These are phyloP conservation scores for Cordyceps militaris DNA, from an alignment of 2,329 filamentous ascomycete genomes.

Conservation along the genomic window DNA sequence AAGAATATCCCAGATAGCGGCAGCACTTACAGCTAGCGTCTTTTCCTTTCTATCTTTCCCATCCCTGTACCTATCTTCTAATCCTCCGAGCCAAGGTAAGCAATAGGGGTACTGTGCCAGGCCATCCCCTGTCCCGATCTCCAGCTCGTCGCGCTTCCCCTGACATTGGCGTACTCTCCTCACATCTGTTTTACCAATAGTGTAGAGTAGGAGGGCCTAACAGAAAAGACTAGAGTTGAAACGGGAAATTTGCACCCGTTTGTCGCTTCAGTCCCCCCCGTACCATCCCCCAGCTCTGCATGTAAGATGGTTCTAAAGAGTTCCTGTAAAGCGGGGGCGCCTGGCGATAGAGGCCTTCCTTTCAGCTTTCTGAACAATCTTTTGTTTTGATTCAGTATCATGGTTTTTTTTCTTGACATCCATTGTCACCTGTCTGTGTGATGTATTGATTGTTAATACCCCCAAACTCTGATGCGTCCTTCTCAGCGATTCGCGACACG, in stretches of 20 bases:
- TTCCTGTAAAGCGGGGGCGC: neutral
- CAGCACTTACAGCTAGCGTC: no score
- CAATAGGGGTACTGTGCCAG: no score
- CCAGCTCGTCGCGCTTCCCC: no score
- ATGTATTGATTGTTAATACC: neutral
- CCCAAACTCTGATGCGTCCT: neutral
- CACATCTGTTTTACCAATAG: neutral
- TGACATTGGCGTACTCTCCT: neutral
- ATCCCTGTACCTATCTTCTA: no score
- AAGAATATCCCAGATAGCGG: no score
- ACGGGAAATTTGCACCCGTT: neutral
- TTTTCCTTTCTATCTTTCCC: no score
- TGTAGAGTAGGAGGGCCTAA: neutral
- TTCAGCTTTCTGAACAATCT: no score
- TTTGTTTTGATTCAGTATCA: no score
- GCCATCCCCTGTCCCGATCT: no score
- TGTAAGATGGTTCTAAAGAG: neutral
- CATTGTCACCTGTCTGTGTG: neutral
- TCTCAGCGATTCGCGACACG: neutral
- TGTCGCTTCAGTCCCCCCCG: neutral
- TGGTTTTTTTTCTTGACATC: no score
- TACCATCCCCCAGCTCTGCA: neutral
- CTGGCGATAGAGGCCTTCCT: no score
- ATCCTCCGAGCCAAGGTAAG: no score
- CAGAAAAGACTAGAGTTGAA: neutral